Percentiles rank a stretch among this genome's conserved stretches.
These are phyloP conservation scores for Daedaleopsis nitida DNA, from an alignment of 768 basidiomycete genomes.

Conservation along the genomic window DNA sequence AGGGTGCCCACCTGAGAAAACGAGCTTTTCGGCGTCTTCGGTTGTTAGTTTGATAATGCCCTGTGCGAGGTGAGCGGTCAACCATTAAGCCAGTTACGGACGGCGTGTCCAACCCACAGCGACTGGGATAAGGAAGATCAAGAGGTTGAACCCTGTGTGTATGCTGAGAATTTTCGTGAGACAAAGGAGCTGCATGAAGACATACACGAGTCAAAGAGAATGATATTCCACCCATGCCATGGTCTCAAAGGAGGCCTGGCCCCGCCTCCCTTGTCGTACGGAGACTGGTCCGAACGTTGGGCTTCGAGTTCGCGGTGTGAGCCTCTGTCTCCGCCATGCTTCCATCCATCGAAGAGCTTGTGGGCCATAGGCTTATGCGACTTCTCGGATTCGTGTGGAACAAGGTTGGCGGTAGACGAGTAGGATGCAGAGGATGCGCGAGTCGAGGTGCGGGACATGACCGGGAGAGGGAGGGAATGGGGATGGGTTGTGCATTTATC, in stretches of 20 bases:
- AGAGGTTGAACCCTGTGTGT: conserved; percentile 65
- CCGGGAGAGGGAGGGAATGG: conserved; percentile 14
- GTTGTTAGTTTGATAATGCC: conserved; percentile 56
- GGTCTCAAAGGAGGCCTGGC: conserved; percentile 12
- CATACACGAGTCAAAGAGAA: conserved; percentile 62
- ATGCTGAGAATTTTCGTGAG: neutral
- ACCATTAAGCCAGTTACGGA: no score
- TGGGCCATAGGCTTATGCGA: conserved; percentile 7
- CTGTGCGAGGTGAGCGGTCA: conserved; percentile 33
- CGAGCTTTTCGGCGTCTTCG: conserved; percentile 50
- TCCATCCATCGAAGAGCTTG: conserved; percentile 8
- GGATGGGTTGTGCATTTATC: conserved; percentile 12
- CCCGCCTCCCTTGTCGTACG: conserved; percentile 9
- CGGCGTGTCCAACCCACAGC: conserved; percentile 43
- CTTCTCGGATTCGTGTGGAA: conserved; percentile 9
- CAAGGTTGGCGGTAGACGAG: conserved; percentile 25
- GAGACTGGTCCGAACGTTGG: conserved; percentile 10
- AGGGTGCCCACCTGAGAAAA: conserved; percentile 58
- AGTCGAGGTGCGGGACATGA: conserved; percentile 21
- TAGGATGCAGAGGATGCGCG: conserved; percentile 25
- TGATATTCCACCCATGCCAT: conserved; percentile 54
- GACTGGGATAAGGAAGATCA: conserved; percentile 65
- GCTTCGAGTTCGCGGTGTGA: conserved; percentile 8
- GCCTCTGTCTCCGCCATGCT: neutral
- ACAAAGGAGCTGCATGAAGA: neutral